These are phyloP conservation scores for Kuraishia ogatae DNA, from an alignment of 805 yeast genomes.

Conservation along the genomic window DNA sequence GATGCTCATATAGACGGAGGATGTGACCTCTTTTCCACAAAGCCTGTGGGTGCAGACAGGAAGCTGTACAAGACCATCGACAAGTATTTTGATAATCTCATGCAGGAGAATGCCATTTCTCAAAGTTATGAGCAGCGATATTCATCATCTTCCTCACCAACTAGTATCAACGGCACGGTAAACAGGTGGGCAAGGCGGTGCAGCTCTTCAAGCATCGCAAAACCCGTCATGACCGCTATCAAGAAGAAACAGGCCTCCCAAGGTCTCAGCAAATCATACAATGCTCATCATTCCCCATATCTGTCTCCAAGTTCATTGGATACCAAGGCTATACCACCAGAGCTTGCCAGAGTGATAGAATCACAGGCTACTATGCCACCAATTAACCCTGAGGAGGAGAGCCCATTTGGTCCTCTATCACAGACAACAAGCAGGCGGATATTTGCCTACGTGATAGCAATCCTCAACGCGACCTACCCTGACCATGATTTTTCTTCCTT, in stretches of 20 bases:
- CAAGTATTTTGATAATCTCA: constrained; percentile 55
- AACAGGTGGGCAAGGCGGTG: constrained; percentile 2
- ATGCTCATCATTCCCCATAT: not conserved
- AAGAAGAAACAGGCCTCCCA: not conserved
- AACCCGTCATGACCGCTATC: not conserved
- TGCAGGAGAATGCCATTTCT: constrained; percentile 34
- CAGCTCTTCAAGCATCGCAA: constrained; percentile 1
- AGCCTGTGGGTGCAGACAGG: constrained; percentile 84
- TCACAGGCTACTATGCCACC: not conserved
- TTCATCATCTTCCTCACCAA: constrained; percentile 6
- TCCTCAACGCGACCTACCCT: constrained; percentile 86
- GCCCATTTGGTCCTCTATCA: constrained; percentile 91
- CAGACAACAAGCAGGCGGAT: constrained; percentile 80
- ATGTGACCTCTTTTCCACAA: constrained; percentile 90
- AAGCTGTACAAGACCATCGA: constrained; percentile 85
- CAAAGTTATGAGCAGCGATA: constrained; percentile 9
- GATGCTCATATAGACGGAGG: constrained; percentile 80
- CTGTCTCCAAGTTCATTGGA: constrained; percentile 16
- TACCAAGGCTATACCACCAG: constrained; percentile 4
- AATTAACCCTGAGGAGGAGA: constrained; percentile 8
- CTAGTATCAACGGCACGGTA: not conserved
- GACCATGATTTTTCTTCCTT: constrained; percentile 90
- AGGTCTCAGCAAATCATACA: not conserved
- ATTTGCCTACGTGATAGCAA: constrained; percentile 85
- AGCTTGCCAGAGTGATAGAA: not conserved